Base-by-base conservation (phyloP, 2,329 filamentous ascomycete genomes). In the Bipolaris cookei region DNA sequence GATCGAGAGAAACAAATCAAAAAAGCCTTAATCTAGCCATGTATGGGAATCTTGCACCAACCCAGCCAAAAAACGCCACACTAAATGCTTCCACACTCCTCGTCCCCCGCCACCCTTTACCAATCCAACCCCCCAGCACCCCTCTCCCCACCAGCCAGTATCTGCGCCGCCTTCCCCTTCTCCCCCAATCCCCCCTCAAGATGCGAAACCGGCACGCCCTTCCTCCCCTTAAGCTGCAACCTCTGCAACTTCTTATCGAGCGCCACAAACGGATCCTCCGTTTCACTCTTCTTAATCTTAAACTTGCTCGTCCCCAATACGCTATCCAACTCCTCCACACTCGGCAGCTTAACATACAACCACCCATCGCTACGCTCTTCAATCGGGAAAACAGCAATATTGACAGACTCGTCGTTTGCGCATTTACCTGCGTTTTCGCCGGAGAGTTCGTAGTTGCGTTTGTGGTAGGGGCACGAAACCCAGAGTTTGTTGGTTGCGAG, bases 381-480 rank as follows among this genome's bases (percentile, higher is more conserved):
- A 4, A 86, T 87, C 0, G 85, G 84, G 75, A 97, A 97, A 0
- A 89, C 93, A 3, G 92, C 91, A 68, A 97, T 93, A 65, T 88
- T 92, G 62, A 95, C 82, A 18, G 82, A 82, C 32, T 84, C 82
- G 74, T 96, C 92, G 71, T 89, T 94, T 50, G 83, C 85, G 77
- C 92, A 96, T 16, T 84, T 82, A 1, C 92, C 91, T 0, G 85
- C 83, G 48, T 86, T 79, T 28, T 82, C 80, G 39, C 87, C 88
- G 37, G 82, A 83, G 41, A 96, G 86, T 71, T 91, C 87, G 75
- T 90, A 97, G 79, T 96, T 96, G 64, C 91, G 87, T 81, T 97
- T 97, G 81, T 96, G 92, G 76, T 89, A 87, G 0, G 92, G 92
- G 71, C 92, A 97, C 1, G 88, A 91, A 16, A 97, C 86, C 88